These are phyloP conservation scores for Neofusicoccum umdonicola DNA, from an alignment of 2,329 filamentous ascomycete species.

Conservation along the genomic window DNA sequence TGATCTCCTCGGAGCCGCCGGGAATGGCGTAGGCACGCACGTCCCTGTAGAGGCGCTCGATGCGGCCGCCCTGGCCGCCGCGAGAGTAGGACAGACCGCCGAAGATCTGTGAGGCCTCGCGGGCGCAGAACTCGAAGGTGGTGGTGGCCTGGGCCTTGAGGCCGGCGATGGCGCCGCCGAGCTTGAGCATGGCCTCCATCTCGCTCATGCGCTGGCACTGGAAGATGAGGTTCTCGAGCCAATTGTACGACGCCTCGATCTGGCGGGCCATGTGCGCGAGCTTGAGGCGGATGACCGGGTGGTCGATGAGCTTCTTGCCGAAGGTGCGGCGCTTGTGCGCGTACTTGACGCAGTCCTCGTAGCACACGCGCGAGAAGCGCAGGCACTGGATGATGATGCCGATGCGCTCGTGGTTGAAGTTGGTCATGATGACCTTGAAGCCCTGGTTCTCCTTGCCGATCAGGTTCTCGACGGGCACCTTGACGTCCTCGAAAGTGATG, in stretches of 20 bases:
- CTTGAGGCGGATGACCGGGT: slow-evolving; percentile 96
- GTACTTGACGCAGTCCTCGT: slow-evolving; percentile 94
- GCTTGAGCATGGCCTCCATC: slow-evolving; percentile 90
- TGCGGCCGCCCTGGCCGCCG: slow-evolving; percentile 91
- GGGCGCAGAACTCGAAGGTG: slow-evolving; percentile 96
- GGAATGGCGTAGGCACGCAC: slow-evolving; percentile 93
- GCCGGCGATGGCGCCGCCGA: slow-evolving; percentile 89
- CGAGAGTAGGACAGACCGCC: slow-evolving; percentile 89
- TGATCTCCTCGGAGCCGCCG: slow-evolving; percentile 95
- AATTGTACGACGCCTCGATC: slow-evolving; percentile 94
- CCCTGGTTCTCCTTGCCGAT: slow-evolving; percentile 98
- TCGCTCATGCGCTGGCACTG: slow-evolving; percentile 93
- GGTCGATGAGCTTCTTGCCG: slow-evolving; percentile 92
- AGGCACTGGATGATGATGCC: slow-evolving; percentile 97
- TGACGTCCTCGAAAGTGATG: slow-evolving; percentile 97
- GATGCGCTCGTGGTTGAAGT: slow-evolving; percentile 76
- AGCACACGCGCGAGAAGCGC: slow-evolving; percentile 94
- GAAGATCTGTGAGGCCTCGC: slow-evolving; percentile 96
- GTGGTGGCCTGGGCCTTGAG: slow-evolving; percentile 92
- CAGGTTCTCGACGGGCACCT: slow-evolving; percentile 98
- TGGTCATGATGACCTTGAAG: slow-evolving; percentile 66
- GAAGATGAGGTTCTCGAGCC: slow-evolving; percentile 93
- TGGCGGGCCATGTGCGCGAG: slow-evolving; percentile 97
- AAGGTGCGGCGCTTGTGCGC: slow-evolving; percentile 96
- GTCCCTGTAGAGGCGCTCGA: slow-evolving; percentile 91